Percentiles rank a stretch among this genome's conserved stretches.
Evolutionary conservation across 306 rosid genomes (phyloP).

Genomic region (Fragaria nilgerrensis): DNA sequence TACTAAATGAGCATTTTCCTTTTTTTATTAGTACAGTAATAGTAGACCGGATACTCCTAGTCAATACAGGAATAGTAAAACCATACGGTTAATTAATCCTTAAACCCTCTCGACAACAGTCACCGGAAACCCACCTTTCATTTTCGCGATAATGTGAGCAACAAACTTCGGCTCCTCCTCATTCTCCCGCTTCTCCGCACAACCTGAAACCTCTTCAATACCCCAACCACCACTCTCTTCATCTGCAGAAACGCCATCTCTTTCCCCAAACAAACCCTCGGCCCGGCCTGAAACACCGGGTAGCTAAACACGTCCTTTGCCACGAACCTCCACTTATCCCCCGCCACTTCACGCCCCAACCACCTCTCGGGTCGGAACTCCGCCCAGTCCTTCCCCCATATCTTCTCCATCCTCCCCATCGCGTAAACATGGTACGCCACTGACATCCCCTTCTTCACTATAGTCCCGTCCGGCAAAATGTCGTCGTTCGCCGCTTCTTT

Average conservation of each 20-base stretch:
- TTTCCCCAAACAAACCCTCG: constrained; percentile 66
- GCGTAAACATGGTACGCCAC: constrained; percentile 54
- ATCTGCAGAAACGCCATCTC: constrained; percentile 91
- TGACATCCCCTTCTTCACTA: constrained; percentile 54
- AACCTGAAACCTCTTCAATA: constrained; percentile 48
- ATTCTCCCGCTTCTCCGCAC: constrained; percentile 21
- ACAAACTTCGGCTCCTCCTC: constrained; percentile 41
- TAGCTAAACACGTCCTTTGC: constrained; percentile 49
- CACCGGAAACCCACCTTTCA: constrained; percentile 68
- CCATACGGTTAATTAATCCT: too few species aligned
- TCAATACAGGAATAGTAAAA: too few species aligned
- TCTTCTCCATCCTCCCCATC: constrained; percentile 55
- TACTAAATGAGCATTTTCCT: too few species aligned
- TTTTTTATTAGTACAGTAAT: too few species aligned
- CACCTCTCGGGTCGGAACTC: constrained; percentile 66
- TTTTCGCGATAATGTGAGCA: constrained; percentile 38
- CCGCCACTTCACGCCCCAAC: constrained; percentile 31
- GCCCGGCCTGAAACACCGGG: constrained; percentile 84
- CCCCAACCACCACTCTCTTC: constrained; percentile 57
- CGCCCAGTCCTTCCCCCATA: constrained; percentile 68
- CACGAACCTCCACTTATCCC: constrained; percentile 45
- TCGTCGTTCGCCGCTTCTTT: constrained; percentile 42
- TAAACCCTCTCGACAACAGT: constrained; percentile 34
- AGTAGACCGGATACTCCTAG: too few species aligned
- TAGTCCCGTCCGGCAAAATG: constrained; percentile 59